Conservation (phyloP, 163 green algal genomes). For the Prototheca stagnorum region DNA sequence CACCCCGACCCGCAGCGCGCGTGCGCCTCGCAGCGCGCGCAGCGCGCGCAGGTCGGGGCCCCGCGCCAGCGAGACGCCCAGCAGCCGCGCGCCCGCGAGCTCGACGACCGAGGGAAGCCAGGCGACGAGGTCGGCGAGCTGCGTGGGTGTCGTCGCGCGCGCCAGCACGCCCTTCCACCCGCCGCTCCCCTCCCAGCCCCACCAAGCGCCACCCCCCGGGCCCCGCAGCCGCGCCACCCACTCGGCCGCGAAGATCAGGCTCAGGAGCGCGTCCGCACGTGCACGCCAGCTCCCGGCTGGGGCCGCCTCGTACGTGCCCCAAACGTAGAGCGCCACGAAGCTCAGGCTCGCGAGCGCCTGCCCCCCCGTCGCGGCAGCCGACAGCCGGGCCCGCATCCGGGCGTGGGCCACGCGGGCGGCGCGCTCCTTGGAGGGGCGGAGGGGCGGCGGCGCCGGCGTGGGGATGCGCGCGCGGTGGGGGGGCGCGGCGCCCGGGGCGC, state of each 20-base stretch:
- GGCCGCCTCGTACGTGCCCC: constrained; percentile 47
- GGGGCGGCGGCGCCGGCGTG: too few species aligned
- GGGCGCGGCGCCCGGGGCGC: too few species aligned
- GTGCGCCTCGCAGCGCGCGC: constrained; percentile 15
- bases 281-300: constrained; percentile 24
- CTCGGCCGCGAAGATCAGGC: constrained; percentile 46
- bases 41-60: too few species aligned
- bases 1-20: constrained; percentile 54
- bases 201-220: too few species aligned
- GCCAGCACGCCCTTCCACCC: too few species aligned
- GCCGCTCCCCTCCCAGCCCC: too few species aligned
- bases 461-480: too few species aligned
- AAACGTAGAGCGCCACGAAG: constrained; percentile 67
- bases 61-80: background rate
- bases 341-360: constrained; percentile 35
- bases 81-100: constrained; percentile 8
- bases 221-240: constrained; percentile 53
- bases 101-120: constrained; percentile 49
- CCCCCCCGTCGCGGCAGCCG: too few species aligned
- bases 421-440: too few species aligned
- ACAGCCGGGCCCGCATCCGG: too few species aligned
- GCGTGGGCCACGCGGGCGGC: too few species aligned
- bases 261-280: constrained; percentile 41
- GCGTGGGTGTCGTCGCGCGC: too few species aligned
- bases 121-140: constrained; percentile 56